A percentile compares a stretch with the other conserved stretches of the same genome.
phyloP scores from a whole-genome alignment of 768 basidiomycete genomes.

The Tylopilus subfusipes region DNA sequence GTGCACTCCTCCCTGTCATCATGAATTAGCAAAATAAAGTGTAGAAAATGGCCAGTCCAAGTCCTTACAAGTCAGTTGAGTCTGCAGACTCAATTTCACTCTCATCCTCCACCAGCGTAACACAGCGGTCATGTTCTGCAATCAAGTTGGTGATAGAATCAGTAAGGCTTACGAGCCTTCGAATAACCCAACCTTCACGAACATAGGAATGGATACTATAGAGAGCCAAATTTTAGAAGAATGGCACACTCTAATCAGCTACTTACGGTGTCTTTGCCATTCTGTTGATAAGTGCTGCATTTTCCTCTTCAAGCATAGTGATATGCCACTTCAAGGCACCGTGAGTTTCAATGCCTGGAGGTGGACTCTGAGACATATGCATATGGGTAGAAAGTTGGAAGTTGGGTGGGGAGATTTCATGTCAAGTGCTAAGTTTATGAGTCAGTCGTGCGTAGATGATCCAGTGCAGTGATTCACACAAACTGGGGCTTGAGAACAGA shows the following conservation, averaged over 20 bases:
- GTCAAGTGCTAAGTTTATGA: no score
- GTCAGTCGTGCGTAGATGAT: no score
- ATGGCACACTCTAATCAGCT: not conserved
- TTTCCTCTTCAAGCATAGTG: conserved; percentile 6
- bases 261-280: not conserved
- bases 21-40: not conserved
- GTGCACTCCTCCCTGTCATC: not conserved
- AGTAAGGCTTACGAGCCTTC: conserved; percentile 5
- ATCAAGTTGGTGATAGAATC: conserved; percentile 4
- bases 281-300: not conserved
- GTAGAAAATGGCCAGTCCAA: not conserved
- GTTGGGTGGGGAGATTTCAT: no score
- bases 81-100: not conserved
- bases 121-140: conserved; percentile 2
- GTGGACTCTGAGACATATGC: no score
- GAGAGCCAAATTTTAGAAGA: no score
- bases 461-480: no score
- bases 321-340: conserved; percentile 1
- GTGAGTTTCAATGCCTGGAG: not conserved
- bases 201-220: not conserved
- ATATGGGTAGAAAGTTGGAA: no score
- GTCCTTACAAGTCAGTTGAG: no score
- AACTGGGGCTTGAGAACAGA: no score
- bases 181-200: conserved; percentile 4
- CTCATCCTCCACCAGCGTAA: not conserved